These are phyloP conservation scores for Mycena olivaceomarginata DNA, from an alignment of 768 basidiomycete species.

Conservation along the genomic window DNA sequence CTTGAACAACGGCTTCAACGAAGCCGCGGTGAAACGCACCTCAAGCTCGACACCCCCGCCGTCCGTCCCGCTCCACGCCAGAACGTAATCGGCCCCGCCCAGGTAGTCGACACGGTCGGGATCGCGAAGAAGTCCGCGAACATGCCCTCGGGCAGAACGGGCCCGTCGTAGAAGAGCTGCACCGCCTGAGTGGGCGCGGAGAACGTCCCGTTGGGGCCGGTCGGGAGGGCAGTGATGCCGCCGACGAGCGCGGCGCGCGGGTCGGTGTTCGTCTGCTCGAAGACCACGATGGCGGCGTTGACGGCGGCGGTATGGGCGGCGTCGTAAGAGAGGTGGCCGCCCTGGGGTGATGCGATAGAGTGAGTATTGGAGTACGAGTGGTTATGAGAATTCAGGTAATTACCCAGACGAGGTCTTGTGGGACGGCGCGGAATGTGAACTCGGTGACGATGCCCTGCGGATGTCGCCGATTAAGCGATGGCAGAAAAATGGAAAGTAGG, in stretches of 20 bases:
- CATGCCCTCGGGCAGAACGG: slow-evolving; percentile 25
- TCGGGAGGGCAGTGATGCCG: slow-evolving; percentile 25
- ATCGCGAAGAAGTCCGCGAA: slow-evolving; percentile 35
- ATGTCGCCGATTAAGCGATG: neutral
- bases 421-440: slow-evolving; percentile 32
- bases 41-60: slow-evolving; percentile 31
- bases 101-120: neutral
- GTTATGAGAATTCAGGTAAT: slow-evolving; percentile 17
- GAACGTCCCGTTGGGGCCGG: slow-evolving; percentile 9
- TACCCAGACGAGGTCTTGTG: slow-evolving; percentile 34
- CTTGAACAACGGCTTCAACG: neutral
- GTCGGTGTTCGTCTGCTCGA: slow-evolving; percentile 32
- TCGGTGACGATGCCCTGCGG: slow-evolving; percentile 34
- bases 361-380: neutral
- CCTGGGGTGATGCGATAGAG: neutral
- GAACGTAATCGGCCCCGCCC: slow-evolving; percentile 33
- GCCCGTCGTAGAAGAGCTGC: slow-evolving; percentile 36
- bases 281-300: slow-evolving; percentile 34
- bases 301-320: slow-evolving; percentile 11
- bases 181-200: slow-evolving; percentile 14
- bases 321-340: slow-evolving; percentile 19
- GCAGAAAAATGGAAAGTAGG: neutral
- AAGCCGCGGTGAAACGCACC: slow-evolving; percentile 4
- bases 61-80: slow-evolving; percentile 34
- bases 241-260: slow-evolving; percentile 25